Evolutionary conservation across 768 basidiomycete genomes (phyloP).

Genomic region (Russula griseocarnosa): DNA sequence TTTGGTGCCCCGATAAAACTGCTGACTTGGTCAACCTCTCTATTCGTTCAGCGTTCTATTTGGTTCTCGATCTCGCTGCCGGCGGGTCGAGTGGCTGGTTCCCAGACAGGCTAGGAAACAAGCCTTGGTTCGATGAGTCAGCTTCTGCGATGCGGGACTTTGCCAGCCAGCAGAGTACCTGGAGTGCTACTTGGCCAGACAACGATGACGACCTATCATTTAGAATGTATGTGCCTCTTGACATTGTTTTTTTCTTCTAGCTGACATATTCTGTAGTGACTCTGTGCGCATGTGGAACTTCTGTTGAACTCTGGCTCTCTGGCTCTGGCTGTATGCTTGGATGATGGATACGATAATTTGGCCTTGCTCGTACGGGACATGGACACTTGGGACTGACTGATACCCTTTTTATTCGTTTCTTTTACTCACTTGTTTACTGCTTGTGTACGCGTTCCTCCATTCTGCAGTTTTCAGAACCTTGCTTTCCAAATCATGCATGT

Average conservation of each 20-base stretch:
- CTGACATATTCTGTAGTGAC: conserved; percentile 30
- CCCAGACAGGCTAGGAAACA: conserved; percentile 56
- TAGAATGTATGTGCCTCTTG: conserved; percentile 48
- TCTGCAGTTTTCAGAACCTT: neutral
- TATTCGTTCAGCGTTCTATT: conserved; percentile 59
- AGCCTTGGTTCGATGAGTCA: conserved; percentile 63
- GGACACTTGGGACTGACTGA: conserved; percentile 5
- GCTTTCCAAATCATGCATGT: neutral
- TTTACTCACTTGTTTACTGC: neutral
- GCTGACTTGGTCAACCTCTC: neutral
- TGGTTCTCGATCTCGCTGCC: conserved; percentile 74
- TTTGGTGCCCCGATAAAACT: conserved; percentile 1
- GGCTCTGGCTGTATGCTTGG: neutral
- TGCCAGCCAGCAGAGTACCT: conserved; percentile 53
- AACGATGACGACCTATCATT: conserved; percentile 60
- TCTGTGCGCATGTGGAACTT: conserved; percentile 40
- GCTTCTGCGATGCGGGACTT: conserved; percentile 69
- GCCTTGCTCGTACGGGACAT: neutral
- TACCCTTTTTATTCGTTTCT: neutral
- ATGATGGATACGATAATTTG: neutral
- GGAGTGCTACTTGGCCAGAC: conserved; percentile 74
- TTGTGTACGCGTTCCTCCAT: neutral
- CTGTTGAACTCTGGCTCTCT: conserved; percentile 16
- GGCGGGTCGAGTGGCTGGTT: conserved; percentile 76
- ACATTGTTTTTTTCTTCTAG: neutral